Conservation (phyloP, 2,329 filamentous ascomycete species). For the Didymella glomerata region DNA sequence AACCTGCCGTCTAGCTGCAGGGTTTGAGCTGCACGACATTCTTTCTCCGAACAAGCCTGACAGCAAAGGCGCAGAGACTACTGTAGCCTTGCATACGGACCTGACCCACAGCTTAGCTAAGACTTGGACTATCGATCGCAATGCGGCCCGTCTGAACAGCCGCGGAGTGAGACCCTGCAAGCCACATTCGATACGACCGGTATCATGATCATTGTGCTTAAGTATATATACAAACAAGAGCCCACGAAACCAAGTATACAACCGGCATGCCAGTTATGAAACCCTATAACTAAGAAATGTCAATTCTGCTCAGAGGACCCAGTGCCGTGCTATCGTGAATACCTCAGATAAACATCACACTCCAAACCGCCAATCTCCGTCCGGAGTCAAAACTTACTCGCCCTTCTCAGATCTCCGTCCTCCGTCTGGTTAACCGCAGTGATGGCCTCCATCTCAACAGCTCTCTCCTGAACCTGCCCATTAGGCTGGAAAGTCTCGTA, state of each 20-base stretch:
- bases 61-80: not conserved
- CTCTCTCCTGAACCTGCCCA: constrained; percentile 5
- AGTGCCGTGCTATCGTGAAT: not conserved
- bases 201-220: not conserved
- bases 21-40: not conserved
- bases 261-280: not conserved
- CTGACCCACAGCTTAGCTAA: not conserved
- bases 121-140: not conserved
- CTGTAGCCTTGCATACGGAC: not conserved
- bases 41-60: not conserved
- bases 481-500: constrained; percentile 5
- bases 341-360: constrained; percentile 1
- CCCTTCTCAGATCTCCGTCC: not conserved
- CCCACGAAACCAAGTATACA: not conserved
- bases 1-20: not conserved
- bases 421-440: not conserved
- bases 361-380: not conserved
- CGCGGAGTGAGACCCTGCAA: not conserved
- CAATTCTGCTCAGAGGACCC: not conserved
- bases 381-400: constrained; percentile 8
- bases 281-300: not conserved
- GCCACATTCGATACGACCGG: not conserved
- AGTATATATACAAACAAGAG: not conserved
- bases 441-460: constrained; percentile 17
- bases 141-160: not conserved